phyloP scores from a whole-genome alignment of 225 moss, liverwort and hornwort genomes.

The Pseudisothecium myosuroides region DNA sequence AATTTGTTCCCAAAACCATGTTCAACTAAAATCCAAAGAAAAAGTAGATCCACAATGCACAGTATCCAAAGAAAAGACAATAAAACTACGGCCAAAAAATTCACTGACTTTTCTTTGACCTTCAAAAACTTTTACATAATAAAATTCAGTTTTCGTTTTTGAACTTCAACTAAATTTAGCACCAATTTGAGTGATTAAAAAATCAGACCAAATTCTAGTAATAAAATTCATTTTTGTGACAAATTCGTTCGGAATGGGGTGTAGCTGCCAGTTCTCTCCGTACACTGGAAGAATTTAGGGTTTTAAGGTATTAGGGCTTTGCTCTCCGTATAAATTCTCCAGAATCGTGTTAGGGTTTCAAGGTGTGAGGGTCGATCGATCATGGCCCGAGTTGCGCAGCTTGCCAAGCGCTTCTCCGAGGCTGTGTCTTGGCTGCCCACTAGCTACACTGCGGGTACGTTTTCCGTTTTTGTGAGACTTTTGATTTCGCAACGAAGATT shows the following conservation, averaged over 20 bases:
- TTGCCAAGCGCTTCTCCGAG: slow-evolving; percentile 17
- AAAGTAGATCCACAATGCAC: too few relatives aligned
- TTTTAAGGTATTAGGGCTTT: background rate
- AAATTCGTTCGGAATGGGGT: background rate
- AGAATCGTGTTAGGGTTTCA: too few relatives aligned
- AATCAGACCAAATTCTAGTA: background rate
- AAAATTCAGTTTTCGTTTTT: background rate
- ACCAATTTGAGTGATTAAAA: background rate
- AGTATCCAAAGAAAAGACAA: background rate
- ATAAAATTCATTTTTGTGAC: background rate
- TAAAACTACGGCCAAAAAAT: background rate
- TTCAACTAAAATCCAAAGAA: background rate
- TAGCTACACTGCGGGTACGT: slow-evolving; percentile 8
- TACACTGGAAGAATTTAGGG: background rate
- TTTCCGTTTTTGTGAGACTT: background rate
- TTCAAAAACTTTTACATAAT: background rate
- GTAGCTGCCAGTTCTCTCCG: too few relatives aligned
- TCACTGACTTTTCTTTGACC: background rate
- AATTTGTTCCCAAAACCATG: background rate
- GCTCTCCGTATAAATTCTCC: background rate
- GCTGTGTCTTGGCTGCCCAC: background rate
- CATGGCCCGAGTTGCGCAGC: slow-evolving; percentile 29
- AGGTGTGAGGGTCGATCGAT: background rate
- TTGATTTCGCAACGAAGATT: background rate
- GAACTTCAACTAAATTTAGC: background rate